Evolutionary conservation across 768 basidiomycete species (phyloP).

Genomic region (Lactarius vividus): DNA sequence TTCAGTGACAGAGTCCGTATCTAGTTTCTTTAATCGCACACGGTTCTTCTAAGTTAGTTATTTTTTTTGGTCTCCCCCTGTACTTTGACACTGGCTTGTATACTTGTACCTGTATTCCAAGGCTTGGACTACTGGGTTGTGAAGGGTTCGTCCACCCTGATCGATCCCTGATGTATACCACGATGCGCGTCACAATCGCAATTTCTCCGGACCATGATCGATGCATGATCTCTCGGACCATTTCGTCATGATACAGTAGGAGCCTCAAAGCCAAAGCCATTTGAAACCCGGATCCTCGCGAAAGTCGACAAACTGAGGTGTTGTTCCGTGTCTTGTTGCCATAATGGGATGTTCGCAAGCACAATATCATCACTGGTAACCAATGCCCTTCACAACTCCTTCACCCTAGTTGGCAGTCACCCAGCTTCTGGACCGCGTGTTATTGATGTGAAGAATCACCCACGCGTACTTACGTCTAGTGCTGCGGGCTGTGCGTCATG

Average conservation of each 20-base stretch:
- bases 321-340: not conserved
- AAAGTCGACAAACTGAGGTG: not conserved
- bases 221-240: not conserved
- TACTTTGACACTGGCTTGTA: not conserved
- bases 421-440: not conserved
- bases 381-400: not conserved
- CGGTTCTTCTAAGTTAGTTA: constrained; percentile 16
- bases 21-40: constrained; percentile 21
- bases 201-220: not conserved
- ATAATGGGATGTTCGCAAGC: not conserved
- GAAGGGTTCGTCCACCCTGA: not conserved
- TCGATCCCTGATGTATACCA: not conserved
- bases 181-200: not conserved
- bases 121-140: not conserved
- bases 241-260: no score
- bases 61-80: not conserved
- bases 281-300: not conserved
- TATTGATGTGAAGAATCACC: not conserved
- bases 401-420: not conserved
- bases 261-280: no score
- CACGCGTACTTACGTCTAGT: not conserved
- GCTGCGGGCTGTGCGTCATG: not conserved
- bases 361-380: no score
- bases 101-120: constrained; percentile 5
- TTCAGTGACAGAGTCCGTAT: constrained; percentile 18